Base-by-base conservation (phyloP, 495 filamentous ascomycete species). In the Penicillium soppii region DNA sequence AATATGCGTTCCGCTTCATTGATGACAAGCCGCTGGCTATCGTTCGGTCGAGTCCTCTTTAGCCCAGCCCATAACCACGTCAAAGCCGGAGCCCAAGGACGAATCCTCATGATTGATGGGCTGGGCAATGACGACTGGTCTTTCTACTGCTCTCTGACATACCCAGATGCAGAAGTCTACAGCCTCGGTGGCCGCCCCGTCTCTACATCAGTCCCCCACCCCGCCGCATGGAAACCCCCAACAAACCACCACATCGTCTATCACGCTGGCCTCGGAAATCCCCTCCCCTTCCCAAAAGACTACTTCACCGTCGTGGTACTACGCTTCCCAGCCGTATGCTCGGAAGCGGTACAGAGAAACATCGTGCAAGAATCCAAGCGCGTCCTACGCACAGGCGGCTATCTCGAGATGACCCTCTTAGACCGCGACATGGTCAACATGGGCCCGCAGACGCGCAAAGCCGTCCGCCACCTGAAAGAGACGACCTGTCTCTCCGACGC, bases 111-210 rank as follows among this genome's bases (percentile, higher is more conserved):
- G 17, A 79, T 99, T 33, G 94, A 99, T 67, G 95, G 95, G 9
- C 82, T 98, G 23, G 89, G 87, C 40, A 89, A 85, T 53, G 85
- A 94, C 57, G 95, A 99, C 66, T 99, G 95, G 95, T 96, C 92
- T 3, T 97, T 95, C 70, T 98, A 96, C 66, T 92, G 89, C 42
- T 90, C 94, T 12, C 79, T 96, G 63, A 95, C 91, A 2, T 97
- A 98, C 56, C 89, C 89, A 1, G 79, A 79, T 23, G 88, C 89
- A 0, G 87, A 85, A 16, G 85, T 98, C 50, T 96, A 95, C 76
- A 95, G 90, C 61, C 78, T 63, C 22, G 72, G 63, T 47, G 66
- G 66, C 16, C 65, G 65, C 7, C 63, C 67, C 19, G 58, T 68
- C 15, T 63, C 66, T 2, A 60, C 71, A 22, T 50, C 59, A 17